These are phyloP conservation scores for Nicotiana otophora DNA, from an alignment of 257 asterid species.

Conservation along the genomic window DNA sequence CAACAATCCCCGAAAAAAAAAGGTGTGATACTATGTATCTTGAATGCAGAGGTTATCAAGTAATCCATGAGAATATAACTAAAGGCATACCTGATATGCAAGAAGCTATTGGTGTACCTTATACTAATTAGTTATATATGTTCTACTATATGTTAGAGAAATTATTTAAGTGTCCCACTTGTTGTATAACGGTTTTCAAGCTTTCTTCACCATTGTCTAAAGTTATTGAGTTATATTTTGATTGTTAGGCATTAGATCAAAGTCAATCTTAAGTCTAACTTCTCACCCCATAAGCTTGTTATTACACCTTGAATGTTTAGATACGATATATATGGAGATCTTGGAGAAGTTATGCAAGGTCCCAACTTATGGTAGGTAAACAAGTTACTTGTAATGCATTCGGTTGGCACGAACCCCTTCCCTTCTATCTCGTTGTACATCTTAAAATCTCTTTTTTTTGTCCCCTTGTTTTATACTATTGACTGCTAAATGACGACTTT, in stretches of 20 bases:
- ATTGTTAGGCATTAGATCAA: too few relatives aligned
- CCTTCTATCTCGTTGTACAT: too few relatives aligned
- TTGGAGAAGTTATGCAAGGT: slow-evolving; percentile 66
- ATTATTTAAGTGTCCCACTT: background rate
- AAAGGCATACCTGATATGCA: slow-evolving; percentile 82
- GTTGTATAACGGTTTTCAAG: background rate
- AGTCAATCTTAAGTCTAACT: too few relatives aligned
- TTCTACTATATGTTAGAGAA: too few relatives aligned
- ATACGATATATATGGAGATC: slow-evolving; percentile 36
- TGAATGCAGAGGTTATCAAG: slow-evolving; percentile 75
- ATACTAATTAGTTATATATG: background rate
- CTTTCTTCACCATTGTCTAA: background rate
- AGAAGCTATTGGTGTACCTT: slow-evolving; percentile 89
- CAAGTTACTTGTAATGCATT: background rate
- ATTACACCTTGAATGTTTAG: too few relatives aligned
- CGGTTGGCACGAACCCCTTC: too few relatives aligned
- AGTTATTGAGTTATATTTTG: too few relatives aligned
- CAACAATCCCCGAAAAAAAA: too few relatives aligned
- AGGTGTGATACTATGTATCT: background rate
- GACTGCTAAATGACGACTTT: too few relatives aligned
- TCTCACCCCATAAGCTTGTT: too few relatives aligned
- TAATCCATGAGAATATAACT: slow-evolving; percentile 65
- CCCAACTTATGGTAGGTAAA: slow-evolving; percentile 58
- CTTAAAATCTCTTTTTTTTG: too few relatives aligned
- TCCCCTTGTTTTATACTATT: too few relatives aligned